Evolutionary conservation across 169 alveolate genomes (phyloP).

Genomic region (Babesia bovis): DNA sequence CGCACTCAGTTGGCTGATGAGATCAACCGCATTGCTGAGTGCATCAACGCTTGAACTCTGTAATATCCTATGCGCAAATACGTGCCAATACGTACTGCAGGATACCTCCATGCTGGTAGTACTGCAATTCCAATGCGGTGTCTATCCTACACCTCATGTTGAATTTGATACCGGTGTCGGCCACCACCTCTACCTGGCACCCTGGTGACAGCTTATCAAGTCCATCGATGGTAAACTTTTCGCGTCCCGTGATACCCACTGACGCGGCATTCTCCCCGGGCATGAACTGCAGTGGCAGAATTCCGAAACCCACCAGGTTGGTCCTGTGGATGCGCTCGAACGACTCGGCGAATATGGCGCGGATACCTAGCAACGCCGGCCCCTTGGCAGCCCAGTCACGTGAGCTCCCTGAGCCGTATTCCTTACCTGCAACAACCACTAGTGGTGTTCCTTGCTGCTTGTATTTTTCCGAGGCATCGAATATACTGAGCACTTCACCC

Average conservation of each 20-base stretch:
- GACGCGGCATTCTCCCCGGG: conserved; percentile 87
- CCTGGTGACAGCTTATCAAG: conserved; percentile 52
- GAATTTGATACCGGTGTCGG: conserved; percentile 60
- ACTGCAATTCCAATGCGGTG: conserved; percentile 77
- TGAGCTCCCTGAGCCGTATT: conserved; percentile 94
- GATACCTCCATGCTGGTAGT: conserved; percentile 81
- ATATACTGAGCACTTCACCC: conserved; percentile 84
- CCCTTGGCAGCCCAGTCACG: conserved; percentile 99
- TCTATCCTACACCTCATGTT: conserved; percentile 69
- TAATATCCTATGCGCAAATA: conserved; percentile 43
- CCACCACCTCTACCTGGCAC: conserved; percentile 31
- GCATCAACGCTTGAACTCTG: conserved; percentile 1
- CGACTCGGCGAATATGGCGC: conserved; percentile 92
- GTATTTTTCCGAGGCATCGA: conserved; percentile 90
- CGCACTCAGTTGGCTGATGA: background rate
- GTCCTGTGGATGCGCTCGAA: conserved; percentile 96
- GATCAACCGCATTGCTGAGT: conserved; percentile 23
- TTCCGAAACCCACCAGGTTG: conserved; percentile 95
- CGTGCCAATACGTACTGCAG: conserved; percentile 77
- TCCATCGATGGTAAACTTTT: conserved; percentile 52
- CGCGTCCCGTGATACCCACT: conserved; percentile 81
- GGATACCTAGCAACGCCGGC: conserved; percentile 90
- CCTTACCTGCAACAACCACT: conserved; percentile 90
- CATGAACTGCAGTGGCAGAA: conserved; percentile 90
- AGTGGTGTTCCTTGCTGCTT: conserved; percentile 58